Base-by-base conservation (phyloP, 129 eudicot genomes). In the Ambrosia artemisiifolia region DNA sequence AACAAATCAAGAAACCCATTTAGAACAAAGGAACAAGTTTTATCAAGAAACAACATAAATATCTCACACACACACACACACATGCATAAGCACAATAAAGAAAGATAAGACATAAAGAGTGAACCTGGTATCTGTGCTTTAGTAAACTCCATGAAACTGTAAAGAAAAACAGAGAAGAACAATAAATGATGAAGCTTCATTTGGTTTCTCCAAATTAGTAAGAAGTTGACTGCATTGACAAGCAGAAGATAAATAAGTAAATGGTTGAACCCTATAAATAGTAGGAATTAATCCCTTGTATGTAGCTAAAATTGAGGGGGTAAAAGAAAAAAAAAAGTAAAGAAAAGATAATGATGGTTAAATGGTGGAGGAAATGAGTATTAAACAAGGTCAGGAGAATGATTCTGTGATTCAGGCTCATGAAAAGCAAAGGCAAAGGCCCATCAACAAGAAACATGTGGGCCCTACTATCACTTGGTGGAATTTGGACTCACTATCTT, bases 81-180 rank as follows among this genome's bases (percentile, higher is more conserved):
- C 36, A 56, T 20, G 35, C 65, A 60, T 60, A 74, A 44, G 6
- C 48, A 69, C 38, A 43, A 67, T 43, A 14, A 56, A 1, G 4
- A 53, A 0, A 66, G 19, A 55, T 19, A 57, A 3, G 44, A 38
- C 7, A 36, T 36, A 46, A 40, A 24, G 33, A 38, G 19, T 30
- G 16, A 49, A 90, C 96, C 96, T 90, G 96, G 96, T 74, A 84
- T 75, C 80, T 90, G 96, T 70, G 96, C 88, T 42, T 75, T 47
- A 63, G 67, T 40, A 80, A 48, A 40, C 68, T 79, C 81, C 65
- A 30, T 2, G 61, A 83, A 80, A 57, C 75, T 72, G 24, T 85
- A 48, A 69, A 65, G 47, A 75, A 62, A 32, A 56, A 79, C 20
- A 60, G 63, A 51, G 67, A 82, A 49, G 32, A 79, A 70, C 43